Evolutionary conservation across 164 flowering plant species (phyloP).

Genomic region (Vitis rotundifolia): DNA sequence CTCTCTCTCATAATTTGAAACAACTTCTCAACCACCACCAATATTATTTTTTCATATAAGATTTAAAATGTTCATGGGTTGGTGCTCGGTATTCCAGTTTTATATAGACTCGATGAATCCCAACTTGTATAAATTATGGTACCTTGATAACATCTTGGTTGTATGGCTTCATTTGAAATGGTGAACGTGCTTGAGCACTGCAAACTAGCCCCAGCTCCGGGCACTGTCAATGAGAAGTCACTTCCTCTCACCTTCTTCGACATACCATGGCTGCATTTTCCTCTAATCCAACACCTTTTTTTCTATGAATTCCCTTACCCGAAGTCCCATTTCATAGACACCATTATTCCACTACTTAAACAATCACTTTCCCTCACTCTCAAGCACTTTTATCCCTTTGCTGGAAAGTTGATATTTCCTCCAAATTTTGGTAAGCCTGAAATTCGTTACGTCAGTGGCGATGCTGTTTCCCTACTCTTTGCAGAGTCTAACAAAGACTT

Average conservation of each 20-base stretch:
- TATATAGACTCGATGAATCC: no score
- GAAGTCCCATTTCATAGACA: background rate
- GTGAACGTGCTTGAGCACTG: conserved; percentile 3
- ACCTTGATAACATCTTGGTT: no score
- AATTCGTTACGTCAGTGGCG: conserved; percentile 16
- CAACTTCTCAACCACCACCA: no score
- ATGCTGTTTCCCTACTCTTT: conserved; percentile 18
- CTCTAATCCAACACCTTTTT: conserved; percentile 13
- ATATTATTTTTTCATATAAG: no score
- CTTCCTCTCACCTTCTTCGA: conserved; percentile 32
- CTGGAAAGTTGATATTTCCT: conserved; percentile 17
- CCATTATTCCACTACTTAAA: conserved; percentile 30
- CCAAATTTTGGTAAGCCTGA: conserved; percentile 17
- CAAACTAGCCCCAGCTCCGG: conserved; percentile 18
- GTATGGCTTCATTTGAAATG: no score
- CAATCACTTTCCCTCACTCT: conserved; percentile 41
- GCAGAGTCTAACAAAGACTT: conserved; percentile 24
- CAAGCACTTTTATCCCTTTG: conserved; percentile 28
- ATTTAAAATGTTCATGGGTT: no score
- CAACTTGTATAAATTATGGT: no score
- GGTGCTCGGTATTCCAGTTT: no score
- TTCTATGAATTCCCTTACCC: conserved; percentile 21
- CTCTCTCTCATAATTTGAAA: no score
- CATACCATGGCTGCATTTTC: conserved; percentile 16
- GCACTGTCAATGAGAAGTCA: conserved; percentile 3